A percentile compares a stretch with the other conserved stretches of the same genome.
Conservation (phyloP, 108 stramenopile genomes). For the Hondaea fermentalgiana region DNA sequence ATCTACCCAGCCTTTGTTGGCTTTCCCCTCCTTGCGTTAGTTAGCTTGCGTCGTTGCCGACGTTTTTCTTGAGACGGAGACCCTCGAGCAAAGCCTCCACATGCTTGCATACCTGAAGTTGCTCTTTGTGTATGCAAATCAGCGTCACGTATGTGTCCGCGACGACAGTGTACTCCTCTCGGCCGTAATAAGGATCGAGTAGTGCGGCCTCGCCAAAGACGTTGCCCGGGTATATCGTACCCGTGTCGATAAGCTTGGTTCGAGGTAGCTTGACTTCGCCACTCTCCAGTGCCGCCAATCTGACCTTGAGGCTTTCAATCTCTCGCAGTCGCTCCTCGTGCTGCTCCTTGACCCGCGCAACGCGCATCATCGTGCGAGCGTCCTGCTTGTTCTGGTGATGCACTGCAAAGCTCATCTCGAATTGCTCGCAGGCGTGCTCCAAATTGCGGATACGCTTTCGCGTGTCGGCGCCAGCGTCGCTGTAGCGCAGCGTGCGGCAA, state of each 20-base stretch:
- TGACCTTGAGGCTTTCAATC: not conserved
- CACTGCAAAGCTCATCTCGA: not conserved
- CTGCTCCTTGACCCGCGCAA: not conserved
- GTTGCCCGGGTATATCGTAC: not conserved
- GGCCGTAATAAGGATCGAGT: not conserved
- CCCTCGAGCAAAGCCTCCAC: not conserved
- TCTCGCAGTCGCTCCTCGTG: not conserved
- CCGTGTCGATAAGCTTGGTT: not conserved
- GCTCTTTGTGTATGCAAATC: not conserved
- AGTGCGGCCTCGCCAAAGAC: not conserved
- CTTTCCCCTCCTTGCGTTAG: not conserved
- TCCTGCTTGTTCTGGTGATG: not conserved
- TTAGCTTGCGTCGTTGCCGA: not conserved
- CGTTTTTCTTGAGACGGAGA: not conserved
- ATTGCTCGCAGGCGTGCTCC: not conserved
- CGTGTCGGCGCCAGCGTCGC: not conserved
- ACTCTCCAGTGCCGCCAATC: not conserved
- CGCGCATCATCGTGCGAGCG: not conserved
- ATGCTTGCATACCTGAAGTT: not conserved
- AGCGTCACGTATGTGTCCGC: not conserved
- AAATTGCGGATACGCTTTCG: not conserved
- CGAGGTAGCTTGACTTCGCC: not conserved
- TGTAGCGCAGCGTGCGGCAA: not conserved
- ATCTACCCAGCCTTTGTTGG: too few species aligned
- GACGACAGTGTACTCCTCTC: conserved; percentile 11